Evolutionary conservation across 1,139 yeast genomes (phyloP), one percentile per base, ranked within the genome.

Genomic region (Candida frijolesensis): DNA sequence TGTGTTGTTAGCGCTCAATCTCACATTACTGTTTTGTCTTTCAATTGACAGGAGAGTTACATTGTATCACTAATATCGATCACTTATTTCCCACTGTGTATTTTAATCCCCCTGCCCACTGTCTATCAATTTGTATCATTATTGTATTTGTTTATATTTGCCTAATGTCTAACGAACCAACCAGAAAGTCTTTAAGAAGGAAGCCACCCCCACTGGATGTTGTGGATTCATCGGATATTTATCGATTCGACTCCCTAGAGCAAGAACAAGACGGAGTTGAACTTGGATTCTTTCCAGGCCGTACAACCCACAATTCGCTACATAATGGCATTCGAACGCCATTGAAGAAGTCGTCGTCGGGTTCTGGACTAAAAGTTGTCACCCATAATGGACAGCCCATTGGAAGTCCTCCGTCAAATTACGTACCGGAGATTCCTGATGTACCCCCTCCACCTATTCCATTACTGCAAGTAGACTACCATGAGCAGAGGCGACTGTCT

Each of bases 151-250:
- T 35, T 30, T 30, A 16, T 30, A 25, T 4, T 6, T 8, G 16
- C 11, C 25, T 33, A 22, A 43, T 43, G 46, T 27, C 41, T 43
- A 34, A 34, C 38, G 32, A 34, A 34, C 46, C 46, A 34, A 27
- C 10, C 25, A 43, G 34, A 25, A 34, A 19, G 34, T 34, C 46
- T 12, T 25, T 43, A 35, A 22, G 41, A 35, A 34, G 46, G 27
- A 43, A 43, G 25, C 46, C 46, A 11, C 46, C 46, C 11, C 41
- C 38, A n/a, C 14, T 43, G 40, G 46, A 43, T 3, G 6, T 9
- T 3, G 18, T 27, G 34, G 32, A 14, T 10, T 25, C 33, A 14
- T 22, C 40, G 32, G 22, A 27, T 35, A 43, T 25, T 22, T 33
- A 38, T 38, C 42, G 4, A 19, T 22, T 29, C 7, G 22, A 12